Conservation (phyloP, 192 early-diverging fungal species). For the Entomortierella chlamydospora region DNA sequence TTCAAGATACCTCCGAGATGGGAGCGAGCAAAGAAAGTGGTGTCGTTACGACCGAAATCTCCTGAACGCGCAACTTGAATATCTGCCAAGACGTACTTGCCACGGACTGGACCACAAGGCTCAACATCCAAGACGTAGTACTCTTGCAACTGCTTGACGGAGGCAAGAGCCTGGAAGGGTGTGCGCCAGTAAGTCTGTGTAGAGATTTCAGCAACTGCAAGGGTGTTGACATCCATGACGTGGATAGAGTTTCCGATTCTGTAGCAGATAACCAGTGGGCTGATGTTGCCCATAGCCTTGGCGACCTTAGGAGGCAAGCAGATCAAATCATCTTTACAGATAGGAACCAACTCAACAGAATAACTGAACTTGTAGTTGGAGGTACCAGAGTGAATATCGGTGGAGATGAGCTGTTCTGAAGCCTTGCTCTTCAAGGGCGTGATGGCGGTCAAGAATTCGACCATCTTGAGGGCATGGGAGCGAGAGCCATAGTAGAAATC, state of each 20-base stretch:
- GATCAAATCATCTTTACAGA: conserved; percentile 97
- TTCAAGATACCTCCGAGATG: conserved; percentile 93
- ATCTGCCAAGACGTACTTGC: conserved; percentile 88
- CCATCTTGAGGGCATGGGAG: conserved; percentile 94
- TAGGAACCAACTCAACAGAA: conserved; percentile 94
- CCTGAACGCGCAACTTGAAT: conserved; percentile 84
- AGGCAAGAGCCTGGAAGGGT: conserved; percentile 81
- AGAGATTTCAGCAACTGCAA: conserved; percentile 78
- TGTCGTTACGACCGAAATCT: conserved; percentile 88
- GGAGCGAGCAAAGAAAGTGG: conserved; percentile 86
- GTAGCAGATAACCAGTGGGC: conserved; percentile 84
- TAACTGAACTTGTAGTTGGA: conserved; percentile 98
- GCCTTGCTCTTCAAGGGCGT: conserved; percentile 88
- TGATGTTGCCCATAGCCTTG: conserved; percentile 85
- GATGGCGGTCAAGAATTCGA: conserved; percentile 90
- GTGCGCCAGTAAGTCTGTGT: conserved; percentile 85
- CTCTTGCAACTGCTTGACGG: conserved; percentile 85
- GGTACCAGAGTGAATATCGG: conserved; percentile 91
- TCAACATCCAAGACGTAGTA: conserved; percentile 97
- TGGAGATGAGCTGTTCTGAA: conserved; percentile 96
- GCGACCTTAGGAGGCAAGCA: conserved; percentile 89
- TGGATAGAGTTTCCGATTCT: conserved; percentile 90
- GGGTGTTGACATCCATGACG: conserved; percentile 88
- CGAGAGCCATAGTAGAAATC: conserved; percentile 96
- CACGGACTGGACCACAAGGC: conserved; percentile 77